phyloP scores from a whole-genome alignment of 306 rosid species.

The Lithocarpus polystachyus region DNA sequence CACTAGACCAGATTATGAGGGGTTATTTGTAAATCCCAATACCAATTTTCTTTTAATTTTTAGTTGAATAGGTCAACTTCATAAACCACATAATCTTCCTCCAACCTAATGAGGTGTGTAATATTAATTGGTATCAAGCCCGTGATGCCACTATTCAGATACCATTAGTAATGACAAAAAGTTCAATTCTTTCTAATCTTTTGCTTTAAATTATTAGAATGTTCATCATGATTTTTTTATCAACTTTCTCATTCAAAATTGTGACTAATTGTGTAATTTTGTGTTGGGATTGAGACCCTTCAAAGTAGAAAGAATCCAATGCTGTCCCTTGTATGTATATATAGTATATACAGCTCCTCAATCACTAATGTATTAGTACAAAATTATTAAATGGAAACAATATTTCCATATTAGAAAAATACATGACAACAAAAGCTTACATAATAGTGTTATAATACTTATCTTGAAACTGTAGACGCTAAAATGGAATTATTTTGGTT shows the following conservation, averaged over 20 bases:
- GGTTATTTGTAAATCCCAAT: background rate
- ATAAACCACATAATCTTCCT: too few species aligned
- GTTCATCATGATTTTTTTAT: background rate
- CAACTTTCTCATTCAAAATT: background rate
- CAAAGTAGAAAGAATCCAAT: background rate
- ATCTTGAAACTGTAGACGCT: background rate
- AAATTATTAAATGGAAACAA: background rate
- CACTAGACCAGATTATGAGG: background rate
- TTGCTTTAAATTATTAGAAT: background rate
- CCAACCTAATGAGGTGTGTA: too few species aligned
- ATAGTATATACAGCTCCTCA: background rate
- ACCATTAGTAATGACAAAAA: too few species aligned
- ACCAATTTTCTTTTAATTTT: background rate
- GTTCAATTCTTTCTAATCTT: background rate
- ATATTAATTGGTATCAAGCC: too few species aligned
- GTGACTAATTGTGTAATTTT: background rate
- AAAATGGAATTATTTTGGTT: conserved; percentile 11
- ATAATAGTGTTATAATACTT: background rate
- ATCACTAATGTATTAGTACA: background rate
- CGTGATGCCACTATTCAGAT: too few species aligned
- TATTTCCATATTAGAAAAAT: background rate
- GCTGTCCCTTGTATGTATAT: background rate
- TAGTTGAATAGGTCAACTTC: too few species aligned
- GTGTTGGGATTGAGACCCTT: background rate
- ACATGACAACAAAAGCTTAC: background rate